Evolutionary conservation across 495 filamentous ascomycete genomes (phyloP).

Genomic region (Letharia lupina): DNA sequence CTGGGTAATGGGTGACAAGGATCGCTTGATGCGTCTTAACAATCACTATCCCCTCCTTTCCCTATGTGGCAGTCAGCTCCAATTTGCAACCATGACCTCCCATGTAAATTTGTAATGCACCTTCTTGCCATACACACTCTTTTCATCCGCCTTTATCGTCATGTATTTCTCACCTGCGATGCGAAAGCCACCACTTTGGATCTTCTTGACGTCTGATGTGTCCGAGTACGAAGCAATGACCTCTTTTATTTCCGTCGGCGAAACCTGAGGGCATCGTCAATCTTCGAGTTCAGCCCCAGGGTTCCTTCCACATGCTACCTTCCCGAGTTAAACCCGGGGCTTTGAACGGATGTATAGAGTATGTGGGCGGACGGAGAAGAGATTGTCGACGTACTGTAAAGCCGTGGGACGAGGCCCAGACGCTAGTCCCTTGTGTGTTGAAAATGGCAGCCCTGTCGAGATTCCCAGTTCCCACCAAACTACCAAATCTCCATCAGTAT

Average conservation of each 20-base stretch:
- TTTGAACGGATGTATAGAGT: background rate
- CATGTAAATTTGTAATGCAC: constrained; percentile 39
- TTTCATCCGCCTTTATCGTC: constrained; percentile 60
- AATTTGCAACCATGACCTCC: background rate
- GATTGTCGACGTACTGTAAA: constrained; percentile 55
- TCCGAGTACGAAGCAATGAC: constrained; percentile 43
- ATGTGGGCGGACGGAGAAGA: background rate
- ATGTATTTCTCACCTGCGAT: constrained; percentile 67
- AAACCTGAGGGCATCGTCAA: constrained; percentile 36
- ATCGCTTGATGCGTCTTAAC: constrained; percentile 79
- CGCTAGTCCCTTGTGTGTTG: constrained; percentile 67
- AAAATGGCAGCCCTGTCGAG: constrained; percentile 85
- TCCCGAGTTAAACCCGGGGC: background rate
- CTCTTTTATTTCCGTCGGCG: constrained; percentile 52
- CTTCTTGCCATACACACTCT: constrained; percentile 78
- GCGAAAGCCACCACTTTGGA: constrained; percentile 56
- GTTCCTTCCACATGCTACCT: background rate
- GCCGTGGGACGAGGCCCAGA: constrained; percentile 64
- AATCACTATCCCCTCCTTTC: constrained; percentile 68
- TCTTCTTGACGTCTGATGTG: constrained; percentile 37
- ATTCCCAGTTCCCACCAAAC: constrained; percentile 76
- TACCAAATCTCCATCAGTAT: constrained; percentile 31
- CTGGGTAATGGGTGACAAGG: constrained; percentile 77
- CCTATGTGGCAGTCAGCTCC: constrained; percentile 41
- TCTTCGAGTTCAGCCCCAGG: background rate